These are phyloP conservation scores for Ceratocystiopsis minuta DNA, from an alignment of 2,329 filamentous ascomycete genomes.

Conservation along the genomic window DNA sequence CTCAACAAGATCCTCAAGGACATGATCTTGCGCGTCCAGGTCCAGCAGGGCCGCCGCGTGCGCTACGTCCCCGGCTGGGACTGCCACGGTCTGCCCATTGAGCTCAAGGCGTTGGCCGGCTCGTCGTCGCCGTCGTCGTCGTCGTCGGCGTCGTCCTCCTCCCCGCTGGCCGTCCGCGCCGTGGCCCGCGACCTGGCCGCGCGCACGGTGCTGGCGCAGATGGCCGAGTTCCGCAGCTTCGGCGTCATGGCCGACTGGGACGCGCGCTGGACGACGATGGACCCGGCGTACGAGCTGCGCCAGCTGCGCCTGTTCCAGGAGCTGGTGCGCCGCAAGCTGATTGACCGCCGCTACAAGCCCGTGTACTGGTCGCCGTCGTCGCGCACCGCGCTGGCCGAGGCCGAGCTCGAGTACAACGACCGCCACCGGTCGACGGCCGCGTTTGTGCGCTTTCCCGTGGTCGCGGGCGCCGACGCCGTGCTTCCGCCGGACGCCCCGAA, in stretches of 20 bases:
- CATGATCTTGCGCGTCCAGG: constrained; percentile 66
- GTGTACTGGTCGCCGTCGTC: constrained; percentile 79
- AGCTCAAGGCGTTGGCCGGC: constrained; percentile 73
- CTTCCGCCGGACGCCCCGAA: not conserved
- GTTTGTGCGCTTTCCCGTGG: constrained; percentile 64
- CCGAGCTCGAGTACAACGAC: constrained; percentile 70
- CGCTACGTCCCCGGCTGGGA: constrained; percentile 90
- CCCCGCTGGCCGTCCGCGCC: constrained; percentile 40
- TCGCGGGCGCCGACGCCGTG: constrained; percentile 15
- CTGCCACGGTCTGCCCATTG: constrained; percentile 91
- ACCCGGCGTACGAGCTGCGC: constrained; percentile 51
- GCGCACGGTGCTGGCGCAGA: constrained; percentile 54
- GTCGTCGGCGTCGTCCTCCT: constrained; percentile 17
- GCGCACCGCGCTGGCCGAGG: constrained; percentile 62
- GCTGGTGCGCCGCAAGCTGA: constrained; percentile 54
- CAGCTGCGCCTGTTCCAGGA: constrained; percentile 60
- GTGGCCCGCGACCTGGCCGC: constrained; percentile 48
- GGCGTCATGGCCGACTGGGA: constrained; percentile 73
- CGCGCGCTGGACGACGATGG: constrained; percentile 62
- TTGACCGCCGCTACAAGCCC: constrained; percentile 64
- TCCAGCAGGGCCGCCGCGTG: constrained; percentile 60
- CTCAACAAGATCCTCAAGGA: constrained; percentile 97
- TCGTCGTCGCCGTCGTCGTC: constrained; percentile 7
- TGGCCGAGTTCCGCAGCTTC: constrained; percentile 53
- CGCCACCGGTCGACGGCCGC: constrained; percentile 53